Base-by-base conservation (phyloP, 2,329 filamentous ascomycete species). In the Aspergillus sp. region DNA sequence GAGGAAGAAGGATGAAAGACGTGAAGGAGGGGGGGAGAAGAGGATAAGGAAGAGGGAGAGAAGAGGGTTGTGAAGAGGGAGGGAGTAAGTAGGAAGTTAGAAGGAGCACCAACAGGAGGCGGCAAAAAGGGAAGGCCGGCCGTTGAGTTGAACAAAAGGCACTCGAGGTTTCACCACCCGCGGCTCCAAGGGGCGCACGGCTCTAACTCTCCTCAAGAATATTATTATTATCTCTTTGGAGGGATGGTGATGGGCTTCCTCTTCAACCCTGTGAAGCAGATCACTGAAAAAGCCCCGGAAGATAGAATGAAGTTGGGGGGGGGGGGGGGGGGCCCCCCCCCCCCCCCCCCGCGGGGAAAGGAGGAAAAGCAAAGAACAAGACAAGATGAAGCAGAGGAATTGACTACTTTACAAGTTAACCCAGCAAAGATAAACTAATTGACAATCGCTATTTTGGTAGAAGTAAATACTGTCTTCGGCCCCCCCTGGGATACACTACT, bases 91-190 rank as follows among this genome's bases (percentile, higher is more conserved):
- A 48, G 56, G 41, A 51, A 45, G 28, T 30, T 30, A 30, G 50
- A 55, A 56, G 52, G 58, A 50, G 57, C 56, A 66, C 45, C 53
- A 54, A 61, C 63, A 63, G 63, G 57, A 57, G 59, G 55, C 55
- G 43, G 52, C 38, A 55, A 41, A 55, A 28, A 43, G 36, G 52
- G n/a, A 43, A 41, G 39, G 52, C 47, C 47, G 25, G 47, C 25
- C 47, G 47, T 50, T 17, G 25, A 36, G 32, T 36, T 36, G 32
- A 36, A 50, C 25, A 45, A 57, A 58, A 45, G 51, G 23, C 56
- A 39, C 47, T 58, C 48, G 43, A 50, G 38, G 47, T 58, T 58
- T 36, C 47, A 50, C 47, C 47, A 32, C 23, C 47, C n/a, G 47
- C 47, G 47, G 47, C 47, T 50, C 47, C 47, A 50, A 30, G 47